Conservation (phyloP, 495 filamentous ascomycete genomes). For the Geopyxis carbonaria region DNA sequence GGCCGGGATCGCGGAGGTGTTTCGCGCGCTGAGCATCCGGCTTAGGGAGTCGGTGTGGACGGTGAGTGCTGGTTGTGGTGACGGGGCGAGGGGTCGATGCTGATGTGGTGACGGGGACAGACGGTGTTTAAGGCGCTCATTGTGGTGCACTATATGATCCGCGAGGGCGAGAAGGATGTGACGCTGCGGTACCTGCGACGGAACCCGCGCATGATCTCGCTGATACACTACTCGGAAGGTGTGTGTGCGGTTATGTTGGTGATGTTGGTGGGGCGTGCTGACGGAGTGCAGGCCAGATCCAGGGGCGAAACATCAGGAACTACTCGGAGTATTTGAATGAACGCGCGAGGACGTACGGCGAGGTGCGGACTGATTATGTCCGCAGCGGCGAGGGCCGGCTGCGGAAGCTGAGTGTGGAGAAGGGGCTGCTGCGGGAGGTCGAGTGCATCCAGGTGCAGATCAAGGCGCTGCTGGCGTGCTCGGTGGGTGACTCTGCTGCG, state of each 20-base stretch:
- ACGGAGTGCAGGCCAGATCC: slow-evolving; percentile 54
- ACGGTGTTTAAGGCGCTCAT: slow-evolving; percentile 92
- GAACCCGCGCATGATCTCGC: slow-evolving; percentile 65
- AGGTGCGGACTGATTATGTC: slow-evolving; percentile 81
- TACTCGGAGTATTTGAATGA: slow-evolving; percentile 77
- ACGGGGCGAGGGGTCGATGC: neutral
- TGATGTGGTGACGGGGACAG: slow-evolving; percentile 5
- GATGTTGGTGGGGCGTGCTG: neutral
- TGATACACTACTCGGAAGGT: slow-evolving; percentile 88
- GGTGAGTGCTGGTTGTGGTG: slow-evolving; percentile 20
- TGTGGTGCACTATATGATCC: slow-evolving; percentile 90
- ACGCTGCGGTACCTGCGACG: slow-evolving; percentile 73
- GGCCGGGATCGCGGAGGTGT: slow-evolving; percentile 88
- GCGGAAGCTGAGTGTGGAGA: slow-evolving; percentile 76
- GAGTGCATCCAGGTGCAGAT: slow-evolving; percentile 85
- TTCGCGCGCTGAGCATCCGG: slow-evolving; percentile 72
- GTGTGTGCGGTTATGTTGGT: slow-evolving; percentile 25
- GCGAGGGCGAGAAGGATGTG: slow-evolving; percentile 79
- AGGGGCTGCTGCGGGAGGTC: slow-evolving; percentile 82
- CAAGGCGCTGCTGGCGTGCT: slow-evolving; percentile 67
- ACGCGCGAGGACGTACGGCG: slow-evolving; percentile 62
- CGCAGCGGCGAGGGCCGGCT: slow-evolving; percentile 63
- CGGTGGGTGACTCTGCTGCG: slow-evolving; percentile 38
- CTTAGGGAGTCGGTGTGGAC: slow-evolving; percentile 96
- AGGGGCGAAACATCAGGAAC: slow-evolving; percentile 84